Evolutionary conservation across 495 filamentous ascomycete genomes (phyloP).

Genomic region (Annulohypoxylon bovei): DNA sequence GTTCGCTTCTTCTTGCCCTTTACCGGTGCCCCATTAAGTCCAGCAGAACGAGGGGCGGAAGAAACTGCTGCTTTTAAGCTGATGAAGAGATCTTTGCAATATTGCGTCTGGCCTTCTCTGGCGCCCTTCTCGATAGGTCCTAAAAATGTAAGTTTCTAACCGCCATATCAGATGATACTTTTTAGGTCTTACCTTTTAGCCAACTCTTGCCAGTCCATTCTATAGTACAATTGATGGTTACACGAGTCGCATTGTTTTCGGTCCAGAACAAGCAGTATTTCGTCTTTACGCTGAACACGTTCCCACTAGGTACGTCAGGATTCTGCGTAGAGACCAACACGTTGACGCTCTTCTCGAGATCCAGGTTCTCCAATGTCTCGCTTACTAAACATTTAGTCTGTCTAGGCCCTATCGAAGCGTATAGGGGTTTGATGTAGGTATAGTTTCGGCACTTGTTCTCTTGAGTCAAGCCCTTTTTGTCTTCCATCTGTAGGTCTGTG

Average conservation of each 20-base stretch:
- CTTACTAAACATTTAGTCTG: constrained; percentile 95
- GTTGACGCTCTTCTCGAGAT: constrained; percentile 86
- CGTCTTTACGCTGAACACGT: constrained; percentile 90
- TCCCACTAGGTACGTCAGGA: constrained; percentile 94
- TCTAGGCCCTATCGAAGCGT: constrained; percentile 85
- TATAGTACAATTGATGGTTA: constrained; percentile 86
- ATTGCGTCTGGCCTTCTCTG: constrained; percentile 85
- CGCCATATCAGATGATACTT: constrained; percentile 10
- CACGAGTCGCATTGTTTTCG: constrained; percentile 79
- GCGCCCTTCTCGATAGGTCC: constrained; percentile 96
- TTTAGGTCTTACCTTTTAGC: constrained; percentile 79
- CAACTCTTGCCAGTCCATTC: constrained; percentile 99
- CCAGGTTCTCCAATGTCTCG: constrained; percentile 80
- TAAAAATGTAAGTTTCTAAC: constrained; percentile 38
- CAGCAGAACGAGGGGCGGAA: constrained; percentile 64
- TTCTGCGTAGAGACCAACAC: constrained; percentile 85
- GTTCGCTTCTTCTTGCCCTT: constrained; percentile 67
- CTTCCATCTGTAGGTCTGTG: constrained; percentile 84
- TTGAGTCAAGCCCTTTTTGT: constrained; percentile 76
- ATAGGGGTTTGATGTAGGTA: constrained; percentile 91
- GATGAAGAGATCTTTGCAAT: constrained; percentile 78
- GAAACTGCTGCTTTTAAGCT: constrained; percentile 77
- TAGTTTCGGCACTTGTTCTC: constrained; percentile 79
- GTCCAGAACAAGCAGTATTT: constrained; percentile 95
- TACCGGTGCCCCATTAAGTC: constrained; percentile 49